Conservation (phyloP, 805 yeast species). For the Scheffersomyces spartinae region DNA sequence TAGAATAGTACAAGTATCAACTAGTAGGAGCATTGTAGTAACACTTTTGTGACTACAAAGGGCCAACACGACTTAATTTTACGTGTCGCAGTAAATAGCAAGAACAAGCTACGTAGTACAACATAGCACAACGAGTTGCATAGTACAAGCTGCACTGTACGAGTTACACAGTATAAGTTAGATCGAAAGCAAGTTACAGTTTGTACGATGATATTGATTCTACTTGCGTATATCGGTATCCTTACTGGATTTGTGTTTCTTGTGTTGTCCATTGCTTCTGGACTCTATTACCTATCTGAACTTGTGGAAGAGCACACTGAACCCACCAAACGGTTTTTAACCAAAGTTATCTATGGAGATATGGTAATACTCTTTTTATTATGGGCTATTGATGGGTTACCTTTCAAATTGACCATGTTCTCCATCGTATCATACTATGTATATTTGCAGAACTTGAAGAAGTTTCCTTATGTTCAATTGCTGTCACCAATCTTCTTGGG, state of each 20-base stretch:
- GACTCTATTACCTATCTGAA: conserved; percentile 83
- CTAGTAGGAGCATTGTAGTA: too few species aligned
- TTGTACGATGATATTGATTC: conserved; percentile 27
- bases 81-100: too few species aligned
- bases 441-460: conserved; percentile 65
- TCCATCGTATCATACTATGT: conserved; percentile 61
- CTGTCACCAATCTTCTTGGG: conserved; percentile 58
- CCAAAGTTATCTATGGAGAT: conserved; percentile 51
- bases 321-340: conserved; percentile 62
- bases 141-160: too few species aligned
- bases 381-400: conserved; percentile 68
- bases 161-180: too few species aligned
- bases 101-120: too few species aligned
- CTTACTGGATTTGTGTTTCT: conserved; percentile 29
- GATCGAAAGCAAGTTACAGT: too few species aligned
- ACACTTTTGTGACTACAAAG: too few species aligned
- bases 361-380: conserved; percentile 44
- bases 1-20: too few species aligned
- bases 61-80: too few species aligned
- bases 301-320: conserved; percentile 89
- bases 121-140: too few species aligned
- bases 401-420: conserved; percentile 53
- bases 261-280: conserved; percentile 64
- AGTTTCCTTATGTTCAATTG: conserved; percentile 76
- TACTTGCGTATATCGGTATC: conserved; percentile 27